Conservation (phyloP, 2,329 filamentous ascomycete genomes). For the Zelopaecilomyces penicillatus region DNA sequence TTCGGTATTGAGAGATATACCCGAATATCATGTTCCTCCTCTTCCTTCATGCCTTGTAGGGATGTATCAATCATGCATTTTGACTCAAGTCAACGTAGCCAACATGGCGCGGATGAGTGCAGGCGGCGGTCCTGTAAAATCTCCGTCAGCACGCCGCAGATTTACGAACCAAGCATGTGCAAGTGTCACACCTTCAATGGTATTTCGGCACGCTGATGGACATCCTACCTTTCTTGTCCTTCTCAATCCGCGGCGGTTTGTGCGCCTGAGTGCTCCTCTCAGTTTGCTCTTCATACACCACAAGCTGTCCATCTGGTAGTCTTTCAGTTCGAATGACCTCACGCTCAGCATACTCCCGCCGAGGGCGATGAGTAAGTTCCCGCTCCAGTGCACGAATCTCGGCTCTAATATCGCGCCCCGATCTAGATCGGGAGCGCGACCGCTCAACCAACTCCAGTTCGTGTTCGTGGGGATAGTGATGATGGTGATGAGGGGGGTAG, state of each 20-base stretch:
- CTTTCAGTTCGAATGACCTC: constrained; percentile 50
- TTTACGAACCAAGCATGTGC: constrained; percentile 8
- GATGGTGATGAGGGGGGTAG: constrained; percentile 19
- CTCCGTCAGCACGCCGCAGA: constrained; percentile 23
- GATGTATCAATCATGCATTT: background rate
- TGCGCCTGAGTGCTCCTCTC: constrained; percentile 46
- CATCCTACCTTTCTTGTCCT: constrained; percentile 95
- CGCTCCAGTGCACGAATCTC: constrained; percentile 65
- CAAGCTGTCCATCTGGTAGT: constrained; percentile 51
- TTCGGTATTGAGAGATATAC: too few species aligned
- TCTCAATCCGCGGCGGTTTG: constrained; percentile 63
- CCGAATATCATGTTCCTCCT: too few species aligned
- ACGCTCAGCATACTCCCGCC: constrained; percentile 32
- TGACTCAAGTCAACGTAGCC: constrained; percentile 54
- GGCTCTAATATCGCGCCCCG: constrained; percentile 58
- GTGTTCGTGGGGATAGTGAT: constrained; percentile 19
- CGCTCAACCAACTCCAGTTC: constrained; percentile 26
- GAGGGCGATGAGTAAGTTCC: constrained; percentile 28
- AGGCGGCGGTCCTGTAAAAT: constrained; percentile 50
- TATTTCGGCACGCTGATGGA: constrained; percentile 71
- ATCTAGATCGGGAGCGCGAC: constrained; percentile 34
- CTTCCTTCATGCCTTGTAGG: too few species aligned
- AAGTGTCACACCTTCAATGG: constrained; percentile 45
- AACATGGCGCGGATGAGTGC: constrained; percentile 61
- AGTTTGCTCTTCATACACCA: constrained; percentile 54